phyloP scores from a whole-genome alignment of 169 alveolate genomes.

The Plasmodium knowlesi region DNA sequence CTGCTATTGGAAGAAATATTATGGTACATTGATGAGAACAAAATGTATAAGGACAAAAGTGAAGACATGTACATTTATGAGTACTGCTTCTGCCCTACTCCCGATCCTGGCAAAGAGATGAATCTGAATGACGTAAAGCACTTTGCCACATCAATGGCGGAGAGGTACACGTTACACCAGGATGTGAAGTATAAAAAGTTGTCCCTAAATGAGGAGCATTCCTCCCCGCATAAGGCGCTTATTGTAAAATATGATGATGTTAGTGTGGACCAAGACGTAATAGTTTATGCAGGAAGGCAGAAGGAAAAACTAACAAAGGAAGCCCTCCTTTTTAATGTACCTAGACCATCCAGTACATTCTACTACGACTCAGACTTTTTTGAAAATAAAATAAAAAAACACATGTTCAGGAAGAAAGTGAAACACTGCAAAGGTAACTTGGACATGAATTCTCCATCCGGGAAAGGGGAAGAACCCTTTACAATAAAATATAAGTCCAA shows the following conservation, averaged over 20 bases:
- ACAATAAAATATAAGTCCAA: slow-evolving; percentile 17
- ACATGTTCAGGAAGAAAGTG: slow-evolving; percentile 14
- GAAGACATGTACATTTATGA: slow-evolving; percentile 44
- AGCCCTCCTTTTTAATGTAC: slow-evolving; percentile 30
- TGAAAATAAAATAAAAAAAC: slow-evolving; percentile 27
- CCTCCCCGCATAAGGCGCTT: neutral
- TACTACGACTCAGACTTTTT: slow-evolving; percentile 52
- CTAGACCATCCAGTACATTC: slow-evolving; percentile 66
- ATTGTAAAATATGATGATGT: slow-evolving; percentile 61
- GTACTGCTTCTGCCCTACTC: slow-evolving; percentile 70
- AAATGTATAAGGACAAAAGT: slow-evolving; percentile 72
- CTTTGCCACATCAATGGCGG: slow-evolving; percentile 61
- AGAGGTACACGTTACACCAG: slow-evolving; percentile 41
- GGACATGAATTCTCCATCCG: neutral
- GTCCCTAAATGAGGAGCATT: slow-evolving; percentile 25
- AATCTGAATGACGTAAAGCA: slow-evolving; percentile 42
- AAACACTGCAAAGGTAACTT: neutral
- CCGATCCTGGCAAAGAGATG: slow-evolving; percentile 52
- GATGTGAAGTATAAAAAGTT: slow-evolving; percentile 24
- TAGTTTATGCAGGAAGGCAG: neutral
- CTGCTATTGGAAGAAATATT: slow-evolving; percentile 60
- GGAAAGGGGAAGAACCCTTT: neutral
- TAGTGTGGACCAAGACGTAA: neutral
- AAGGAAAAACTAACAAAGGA: slow-evolving; percentile 27
- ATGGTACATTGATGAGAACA: slow-evolving; percentile 70